Percentiles rank a stretch among this genome's conserved stretches.
phyloP scores from a whole-genome alignment of 1,284 basidiomycete species.

The Cryptococcus sp. region DNA sequence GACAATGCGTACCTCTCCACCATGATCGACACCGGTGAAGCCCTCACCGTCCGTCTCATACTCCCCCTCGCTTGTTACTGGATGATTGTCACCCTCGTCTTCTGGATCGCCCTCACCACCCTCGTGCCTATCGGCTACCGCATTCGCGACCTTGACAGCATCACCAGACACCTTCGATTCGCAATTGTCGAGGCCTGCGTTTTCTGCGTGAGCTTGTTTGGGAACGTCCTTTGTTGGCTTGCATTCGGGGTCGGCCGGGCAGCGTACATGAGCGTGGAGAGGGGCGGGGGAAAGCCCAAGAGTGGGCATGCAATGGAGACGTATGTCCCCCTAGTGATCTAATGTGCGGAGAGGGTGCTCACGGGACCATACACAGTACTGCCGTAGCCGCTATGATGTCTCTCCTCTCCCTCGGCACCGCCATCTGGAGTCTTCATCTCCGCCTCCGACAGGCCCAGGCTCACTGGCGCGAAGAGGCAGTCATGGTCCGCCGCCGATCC shows the following conservation, averaged over 20 bases:
- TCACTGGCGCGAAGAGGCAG: constrained; percentile 41
- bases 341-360: background rate
- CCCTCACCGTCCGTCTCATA: constrained; percentile 39
- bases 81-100: constrained; percentile 38
- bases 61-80: constrained; percentile 46
- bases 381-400: constrained; percentile 44
- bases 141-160: constrained; percentile 39
- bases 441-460: constrained; percentile 32
- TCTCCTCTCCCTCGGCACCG: constrained; percentile 37
- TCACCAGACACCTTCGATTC: constrained; percentile 41
- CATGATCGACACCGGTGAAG: constrained; percentile 38
- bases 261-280: constrained; percentile 29
- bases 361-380: constrained; percentile 16
- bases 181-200: constrained; percentile 41
- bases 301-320: constrained; percentile 43
- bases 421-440: constrained; percentile 39
- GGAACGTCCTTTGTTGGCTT: constrained; percentile 44
- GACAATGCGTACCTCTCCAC: constrained; percentile 37
- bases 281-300: constrained; percentile 27
- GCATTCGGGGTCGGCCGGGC: constrained; percentile 36
- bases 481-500: constrained; percentile 37
- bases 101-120: constrained; percentile 38
- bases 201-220: constrained; percentile 41
- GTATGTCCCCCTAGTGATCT: constrained; percentile 19
- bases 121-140: constrained; percentile 26